Percentiles rank a stretch among this genome's conserved stretches.
phyloP scores from a whole-genome alignment of 139 green algal species.

The Chlorella sp. region DNA sequence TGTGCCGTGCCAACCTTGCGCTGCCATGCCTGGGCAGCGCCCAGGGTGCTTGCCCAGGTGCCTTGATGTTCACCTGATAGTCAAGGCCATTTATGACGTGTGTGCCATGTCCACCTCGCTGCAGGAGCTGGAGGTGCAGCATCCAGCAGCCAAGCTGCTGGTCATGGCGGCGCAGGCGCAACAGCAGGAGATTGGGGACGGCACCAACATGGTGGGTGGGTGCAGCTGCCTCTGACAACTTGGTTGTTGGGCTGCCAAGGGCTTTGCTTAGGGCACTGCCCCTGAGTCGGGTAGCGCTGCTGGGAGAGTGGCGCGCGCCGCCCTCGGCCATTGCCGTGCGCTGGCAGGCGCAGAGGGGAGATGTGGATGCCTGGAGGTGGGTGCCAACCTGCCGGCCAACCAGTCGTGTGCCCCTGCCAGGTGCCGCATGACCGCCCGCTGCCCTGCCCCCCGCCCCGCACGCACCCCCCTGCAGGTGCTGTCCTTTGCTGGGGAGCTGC shows the following conservation, averaged over 20 bases:
- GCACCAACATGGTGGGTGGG: conserved; percentile 92
- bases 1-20: too few species aligned
- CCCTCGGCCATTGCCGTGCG: too few species aligned
- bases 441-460: background rate
- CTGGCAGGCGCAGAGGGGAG: too few species aligned
- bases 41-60: too few species aligned
- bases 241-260: background rate
- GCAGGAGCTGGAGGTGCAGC: conserved; percentile 96
- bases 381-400: too few species aligned
- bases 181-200: conserved; percentile 96
- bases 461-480: conserved; percentile 71
- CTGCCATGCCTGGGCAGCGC: too few species aligned
- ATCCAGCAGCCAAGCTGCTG: conserved; percentile 96
- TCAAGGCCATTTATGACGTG: too few species aligned
- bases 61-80: too few species aligned
- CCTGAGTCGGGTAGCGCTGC: too few species aligned
- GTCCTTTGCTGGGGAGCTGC: conserved; percentile 93
- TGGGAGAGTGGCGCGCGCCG: background rate
- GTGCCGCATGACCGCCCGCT: background rate
- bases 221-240: background rate
- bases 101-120: conserved; percentile 32
- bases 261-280: background rate
- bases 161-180: conserved; percentile 94
- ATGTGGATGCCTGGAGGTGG: too few species aligned
- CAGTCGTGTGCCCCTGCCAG: too few species aligned